A percentile compares a stretch with the other conserved stretches of the same genome.
Conservation (phyloP, 2,329 filamentous ascomycete species). For the Phialophora expanda region DNA sequence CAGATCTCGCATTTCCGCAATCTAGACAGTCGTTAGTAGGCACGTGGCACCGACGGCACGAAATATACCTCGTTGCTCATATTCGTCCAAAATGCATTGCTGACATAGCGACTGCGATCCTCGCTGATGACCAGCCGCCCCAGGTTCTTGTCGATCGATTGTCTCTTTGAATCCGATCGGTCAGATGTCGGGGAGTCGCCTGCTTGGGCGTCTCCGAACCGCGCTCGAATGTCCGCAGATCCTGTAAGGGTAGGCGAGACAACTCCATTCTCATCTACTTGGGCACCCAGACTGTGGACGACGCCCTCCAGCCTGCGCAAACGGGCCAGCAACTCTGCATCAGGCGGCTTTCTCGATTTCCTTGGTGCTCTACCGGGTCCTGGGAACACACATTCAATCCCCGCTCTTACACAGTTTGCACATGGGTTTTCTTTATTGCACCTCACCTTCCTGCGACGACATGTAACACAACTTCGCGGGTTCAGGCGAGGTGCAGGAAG, state of each 20-base stretch:
- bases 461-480: constrained; percentile 54
- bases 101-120: constrained; percentile 65
- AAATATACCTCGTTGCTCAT: constrained; percentile 62
- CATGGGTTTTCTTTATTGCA: constrained; percentile 57
- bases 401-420: constrained; percentile 54
- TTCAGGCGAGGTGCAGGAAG: constrained; percentile 39
- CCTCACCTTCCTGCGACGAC: constrained; percentile 54
- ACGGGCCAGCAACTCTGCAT: constrained; percentile 65
- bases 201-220: constrained; percentile 26
- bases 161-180: constrained; percentile 24
- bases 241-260: constrained; percentile 25
- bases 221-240: constrained; percentile 26
- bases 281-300: constrained; percentile 62
- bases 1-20: constrained; percentile 67
- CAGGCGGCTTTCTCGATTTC: constrained; percentile 62
- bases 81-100: constrained; percentile 66
- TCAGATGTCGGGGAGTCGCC: constrained; percentile 27
- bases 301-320: constrained; percentile 65
- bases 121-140: constrained; percentile 65
- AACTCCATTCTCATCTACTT: constrained; percentile 44
- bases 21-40: constrained; percentile 44
- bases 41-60: not conserved
- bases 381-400: constrained; percentile 67
- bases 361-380: constrained; percentile 65
- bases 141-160: constrained; percentile 54